These are phyloP conservation scores for Yarrowia hollandica DNA, from an alignment of 805 yeast genomes.

Conservation along the genomic window DNA sequence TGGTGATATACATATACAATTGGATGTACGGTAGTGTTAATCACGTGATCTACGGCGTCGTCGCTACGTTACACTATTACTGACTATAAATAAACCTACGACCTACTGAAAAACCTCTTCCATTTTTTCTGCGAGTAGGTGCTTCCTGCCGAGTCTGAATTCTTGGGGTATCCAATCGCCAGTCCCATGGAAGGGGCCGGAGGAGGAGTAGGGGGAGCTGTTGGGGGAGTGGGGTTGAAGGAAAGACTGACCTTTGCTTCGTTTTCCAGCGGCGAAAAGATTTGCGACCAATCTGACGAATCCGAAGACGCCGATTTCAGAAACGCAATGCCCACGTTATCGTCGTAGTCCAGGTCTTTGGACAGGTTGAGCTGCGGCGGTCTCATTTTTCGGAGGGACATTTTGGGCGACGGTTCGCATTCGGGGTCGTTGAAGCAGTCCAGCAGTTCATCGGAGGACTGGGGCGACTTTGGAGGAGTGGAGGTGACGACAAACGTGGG, in stretches of 20 bases:
- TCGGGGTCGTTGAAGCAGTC: conserved; percentile 15
- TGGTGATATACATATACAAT: too few species aligned
- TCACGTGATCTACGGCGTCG: too few species aligned
- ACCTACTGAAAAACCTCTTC: neutral
- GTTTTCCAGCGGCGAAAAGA: conserved; percentile 8
- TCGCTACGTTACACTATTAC: too few species aligned
- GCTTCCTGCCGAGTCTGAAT: neutral
- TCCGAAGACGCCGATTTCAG: neutral
- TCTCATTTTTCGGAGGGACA: conserved; percentile 1
- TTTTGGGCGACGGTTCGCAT: conserved; percentile 4
- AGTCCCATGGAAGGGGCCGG: neutral
- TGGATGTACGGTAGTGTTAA: too few species aligned
- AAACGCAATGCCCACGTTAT: conserved; percentile 11
- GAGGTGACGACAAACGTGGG: conserved; percentile 13
- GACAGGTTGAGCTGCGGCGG: conserved; percentile 13
- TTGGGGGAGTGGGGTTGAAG: neutral
- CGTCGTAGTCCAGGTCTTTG: neutral
- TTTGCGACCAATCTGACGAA: conserved; percentile 5
- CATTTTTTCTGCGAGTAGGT: neutral
- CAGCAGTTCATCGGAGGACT: neutral
- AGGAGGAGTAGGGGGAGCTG: neutral
- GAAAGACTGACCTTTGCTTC: neutral
- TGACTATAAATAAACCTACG: conserved; percentile 4
- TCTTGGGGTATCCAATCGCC: neutral
- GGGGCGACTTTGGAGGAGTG: neutral